phyloP scores from a whole-genome alignment of 495 filamentous ascomycete genomes.

The Aspergillus nanangensis region DNA sequence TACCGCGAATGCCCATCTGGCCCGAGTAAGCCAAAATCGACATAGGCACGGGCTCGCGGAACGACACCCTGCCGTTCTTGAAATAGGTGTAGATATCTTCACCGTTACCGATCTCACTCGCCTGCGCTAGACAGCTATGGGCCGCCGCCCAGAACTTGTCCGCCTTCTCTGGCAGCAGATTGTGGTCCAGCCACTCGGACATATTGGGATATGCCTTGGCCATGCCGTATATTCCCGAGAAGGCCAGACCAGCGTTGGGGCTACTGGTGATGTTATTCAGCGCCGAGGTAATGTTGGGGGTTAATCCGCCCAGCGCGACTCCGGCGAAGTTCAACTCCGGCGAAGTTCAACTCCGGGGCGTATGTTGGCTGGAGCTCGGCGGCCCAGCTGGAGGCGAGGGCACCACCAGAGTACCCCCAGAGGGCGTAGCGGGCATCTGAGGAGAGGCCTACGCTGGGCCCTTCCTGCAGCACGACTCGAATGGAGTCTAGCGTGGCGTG shows the following conservation, averaged over 20 bases:
- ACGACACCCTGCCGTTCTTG: slow-evolving; percentile 6
- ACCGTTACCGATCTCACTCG: background rate
- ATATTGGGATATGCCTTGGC: slow-evolving; percentile 13
- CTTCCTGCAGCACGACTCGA: slow-evolving; percentile 2
- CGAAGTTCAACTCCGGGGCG: slow-evolving; percentile 46
- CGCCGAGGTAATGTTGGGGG: slow-evolving; percentile 10
- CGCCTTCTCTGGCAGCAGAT: background rate
- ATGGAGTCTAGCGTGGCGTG: slow-evolving; percentile 14
- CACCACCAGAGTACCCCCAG: slow-evolving; percentile 51
- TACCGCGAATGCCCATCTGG: slow-evolving; percentile 16
- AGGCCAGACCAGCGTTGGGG: slow-evolving; percentile 6
- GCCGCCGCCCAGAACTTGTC: background rate
- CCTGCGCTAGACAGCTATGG: background rate
- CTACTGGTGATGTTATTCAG: slow-evolving; percentile 6
- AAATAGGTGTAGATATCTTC: slow-evolving; percentile 15
- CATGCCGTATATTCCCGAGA: slow-evolving; percentile 7
- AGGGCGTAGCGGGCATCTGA: slow-evolving; percentile 17
- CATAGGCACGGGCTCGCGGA: slow-evolving; percentile 5
- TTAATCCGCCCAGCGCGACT: slow-evolving; percentile 37
- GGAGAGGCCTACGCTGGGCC: background rate
- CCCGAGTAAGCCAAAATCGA: slow-evolving; percentile 12
- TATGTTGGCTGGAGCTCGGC: slow-evolving; percentile 44
- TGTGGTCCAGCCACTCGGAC: slow-evolving; percentile 4
- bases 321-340: slow-evolving; percentile 37
- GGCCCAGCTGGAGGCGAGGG: slow-evolving; percentile 41